These are phyloP conservation scores for Heterococcus sp. DNA, from an alignment of 108 stramenopile genomes.

Conservation along the genomic window DNA sequence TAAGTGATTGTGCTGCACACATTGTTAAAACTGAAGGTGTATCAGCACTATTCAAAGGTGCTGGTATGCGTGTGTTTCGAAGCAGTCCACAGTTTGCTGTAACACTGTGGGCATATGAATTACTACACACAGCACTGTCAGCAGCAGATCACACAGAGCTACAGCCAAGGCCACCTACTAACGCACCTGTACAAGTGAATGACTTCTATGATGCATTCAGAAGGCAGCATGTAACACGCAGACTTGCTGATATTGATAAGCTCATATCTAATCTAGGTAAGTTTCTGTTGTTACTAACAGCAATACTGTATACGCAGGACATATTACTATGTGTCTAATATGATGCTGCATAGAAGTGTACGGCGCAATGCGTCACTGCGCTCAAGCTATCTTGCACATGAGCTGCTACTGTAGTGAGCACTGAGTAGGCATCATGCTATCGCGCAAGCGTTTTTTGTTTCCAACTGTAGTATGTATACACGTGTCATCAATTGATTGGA, in stretches of 20 bases:
- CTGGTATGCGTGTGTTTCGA: constrained; percentile 46
- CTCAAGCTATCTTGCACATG: too few species aligned
- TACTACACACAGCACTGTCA: constrained; percentile 4
- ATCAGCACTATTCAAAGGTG: constrained; percentile 62
- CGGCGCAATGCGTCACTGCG: too few species aligned
- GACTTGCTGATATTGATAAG: constrained; percentile 1
- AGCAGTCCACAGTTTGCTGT: constrained; percentile 67
- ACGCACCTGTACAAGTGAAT: constrained; percentile 33
- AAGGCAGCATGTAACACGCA: constrained; percentile 1
- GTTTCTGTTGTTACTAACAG: too few species aligned
- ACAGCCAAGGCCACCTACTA: constrained; percentile 42
- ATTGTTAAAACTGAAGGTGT: constrained; percentile 55
- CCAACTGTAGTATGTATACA: too few species aligned
- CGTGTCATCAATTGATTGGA: too few species aligned
- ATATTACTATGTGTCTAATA: too few species aligned
- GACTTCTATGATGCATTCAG: constrained; percentile 45
- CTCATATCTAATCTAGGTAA: constrained; percentile 1
- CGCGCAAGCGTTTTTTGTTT: too few species aligned
- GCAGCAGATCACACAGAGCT: constrained; percentile 1
- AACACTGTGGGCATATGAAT: constrained; percentile 60
- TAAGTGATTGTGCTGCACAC: constrained; percentile 55
- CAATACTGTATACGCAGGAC: too few species aligned
- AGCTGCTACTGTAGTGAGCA: too few species aligned
- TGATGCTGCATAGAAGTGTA: too few species aligned
- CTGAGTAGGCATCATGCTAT: too few species aligned